Evolutionary conservation across 768 basidiomycete species (phyloP).

Genomic region (Cytidiella melzeri): DNA sequence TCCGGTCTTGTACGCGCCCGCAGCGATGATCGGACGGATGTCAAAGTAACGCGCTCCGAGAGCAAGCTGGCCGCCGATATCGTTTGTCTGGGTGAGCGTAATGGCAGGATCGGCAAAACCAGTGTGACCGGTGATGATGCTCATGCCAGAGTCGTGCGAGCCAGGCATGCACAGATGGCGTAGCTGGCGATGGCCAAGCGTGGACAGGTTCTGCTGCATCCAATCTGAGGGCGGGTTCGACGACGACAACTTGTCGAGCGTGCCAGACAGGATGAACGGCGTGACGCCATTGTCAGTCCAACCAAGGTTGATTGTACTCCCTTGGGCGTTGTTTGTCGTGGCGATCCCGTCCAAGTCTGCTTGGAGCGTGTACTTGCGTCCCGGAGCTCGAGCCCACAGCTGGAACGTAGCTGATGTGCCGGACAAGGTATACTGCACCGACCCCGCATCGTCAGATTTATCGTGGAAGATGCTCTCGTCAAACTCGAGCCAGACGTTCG

Average conservation of each 20-base stretch:
- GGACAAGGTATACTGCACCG: background rate
- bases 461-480: background rate
- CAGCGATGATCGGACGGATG: slow-evolving; percentile 3
- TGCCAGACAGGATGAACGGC: slow-evolving; percentile 4
- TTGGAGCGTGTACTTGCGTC: background rate
- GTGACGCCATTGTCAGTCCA: background rate
- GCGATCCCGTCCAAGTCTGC: background rate
- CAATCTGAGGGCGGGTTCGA: background rate
- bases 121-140: background rate
- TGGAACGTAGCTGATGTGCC: slow-evolving; percentile 1
- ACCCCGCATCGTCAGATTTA: background rate
- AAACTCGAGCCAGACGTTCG: background rate
- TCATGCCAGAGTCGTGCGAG: slow-evolving; percentile 6
- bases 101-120: background rate
- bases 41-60: slow-evolving; percentile 6
- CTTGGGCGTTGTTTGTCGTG: background rate
- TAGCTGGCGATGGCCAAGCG: background rate
- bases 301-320: slow-evolving; percentile 5
- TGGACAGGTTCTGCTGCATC: background rate
- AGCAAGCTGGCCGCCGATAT: background rate
- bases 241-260: background rate
- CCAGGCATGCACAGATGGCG: slow-evolving; percentile 4
- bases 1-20: slow-evolving; percentile 3
- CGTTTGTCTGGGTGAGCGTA: background rate
- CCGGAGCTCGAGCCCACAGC: background rate